These are phyloP conservation scores for Dryas alaskensis DNA, from an alignment of 306 rosid species.

Conservation along the genomic window DNA sequence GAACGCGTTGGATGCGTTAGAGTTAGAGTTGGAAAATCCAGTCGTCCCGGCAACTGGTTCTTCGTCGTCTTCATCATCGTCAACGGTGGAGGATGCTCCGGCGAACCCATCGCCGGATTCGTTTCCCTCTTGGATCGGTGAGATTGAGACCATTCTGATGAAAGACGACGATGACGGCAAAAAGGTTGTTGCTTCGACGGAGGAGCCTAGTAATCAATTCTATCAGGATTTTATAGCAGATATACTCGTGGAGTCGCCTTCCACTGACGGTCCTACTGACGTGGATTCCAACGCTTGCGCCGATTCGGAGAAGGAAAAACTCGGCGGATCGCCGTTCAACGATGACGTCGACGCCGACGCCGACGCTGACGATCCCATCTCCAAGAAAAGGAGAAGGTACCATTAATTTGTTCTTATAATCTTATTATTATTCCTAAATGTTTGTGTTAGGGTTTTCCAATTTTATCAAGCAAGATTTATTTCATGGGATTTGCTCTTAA, in stretches of 20 bases:
- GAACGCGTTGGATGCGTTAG: neutral
- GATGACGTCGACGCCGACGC: constrained; percentile 5
- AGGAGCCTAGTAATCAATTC: constrained; percentile 21
- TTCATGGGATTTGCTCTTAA: too few relatives aligned
- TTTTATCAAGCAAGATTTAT: neutral
- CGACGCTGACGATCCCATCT: constrained; percentile 36
- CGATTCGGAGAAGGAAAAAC: constrained; percentile 33
- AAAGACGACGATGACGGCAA: constrained; percentile 29
- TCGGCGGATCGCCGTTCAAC: constrained; percentile 11
- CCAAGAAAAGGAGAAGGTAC: constrained; percentile 67
- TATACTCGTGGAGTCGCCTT: constrained; percentile 36
- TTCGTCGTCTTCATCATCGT: constrained; percentile 4
- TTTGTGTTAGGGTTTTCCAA: neutral
- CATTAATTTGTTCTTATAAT: neutral
- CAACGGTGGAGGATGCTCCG: constrained; percentile 10
- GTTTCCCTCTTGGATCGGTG: constrained; percentile 28
- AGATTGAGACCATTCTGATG: constrained; percentile 62
- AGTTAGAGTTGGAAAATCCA: constrained; percentile 17
- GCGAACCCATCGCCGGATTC: constrained; percentile 25
- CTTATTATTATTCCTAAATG: neutral
- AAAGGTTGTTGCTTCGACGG: constrained; percentile 1
- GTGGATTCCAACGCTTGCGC: constrained; percentile 28
- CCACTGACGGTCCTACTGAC: constrained; percentile 18
- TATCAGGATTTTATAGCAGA: constrained; percentile 45
- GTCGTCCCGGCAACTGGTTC: neutral